phyloP scores from a whole-genome alignment of 345 rosid species.

The Litchi chinensis region DNA sequence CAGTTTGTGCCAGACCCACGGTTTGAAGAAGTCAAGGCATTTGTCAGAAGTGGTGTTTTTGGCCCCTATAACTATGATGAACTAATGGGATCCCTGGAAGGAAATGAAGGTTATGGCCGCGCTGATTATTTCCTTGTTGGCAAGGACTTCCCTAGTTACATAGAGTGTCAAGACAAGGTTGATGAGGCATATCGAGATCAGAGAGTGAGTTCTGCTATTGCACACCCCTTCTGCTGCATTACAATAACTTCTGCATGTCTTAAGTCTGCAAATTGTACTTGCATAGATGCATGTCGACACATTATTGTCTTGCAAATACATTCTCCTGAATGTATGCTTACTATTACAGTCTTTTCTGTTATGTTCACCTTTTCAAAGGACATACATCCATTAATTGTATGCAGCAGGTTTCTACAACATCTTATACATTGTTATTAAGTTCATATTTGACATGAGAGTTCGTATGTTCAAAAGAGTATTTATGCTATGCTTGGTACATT shows the following conservation, averaged over 20 bases:
- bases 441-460: too few relatives aligned
- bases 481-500: background rate
- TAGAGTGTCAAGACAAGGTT: conserved; percentile 61
- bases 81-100: conserved; percentile 57
- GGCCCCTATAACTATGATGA: conserved; percentile 49
- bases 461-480: background rate
- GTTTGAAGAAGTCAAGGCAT: conserved; percentile 56
- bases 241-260: background rate
- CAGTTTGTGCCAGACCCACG: conserved; percentile 47
- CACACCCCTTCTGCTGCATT: background rate
- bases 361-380: too few relatives aligned
- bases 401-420: too few relatives aligned
- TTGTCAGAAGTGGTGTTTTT: conserved; percentile 46
- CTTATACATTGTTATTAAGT: too few relatives aligned
- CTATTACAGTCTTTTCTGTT: too few relatives aligned
- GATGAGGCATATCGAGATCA: conserved; percentile 60
- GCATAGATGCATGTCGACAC: background rate
- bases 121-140: conserved; percentile 64
- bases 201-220: conserved; percentile 34
- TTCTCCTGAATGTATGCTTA: background rate
- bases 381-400: too few relatives aligned
- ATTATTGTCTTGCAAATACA: background rate
- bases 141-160: conserved; percentile 59
- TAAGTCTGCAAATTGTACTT: background rate
- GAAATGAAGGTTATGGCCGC: conserved; percentile 53